Percentiles rank a stretch among this genome's conserved stretches.
Evolutionary conservation across 305 asterid genomes (phyloP).

Genomic region (Fraxinus dipetala): DNA sequence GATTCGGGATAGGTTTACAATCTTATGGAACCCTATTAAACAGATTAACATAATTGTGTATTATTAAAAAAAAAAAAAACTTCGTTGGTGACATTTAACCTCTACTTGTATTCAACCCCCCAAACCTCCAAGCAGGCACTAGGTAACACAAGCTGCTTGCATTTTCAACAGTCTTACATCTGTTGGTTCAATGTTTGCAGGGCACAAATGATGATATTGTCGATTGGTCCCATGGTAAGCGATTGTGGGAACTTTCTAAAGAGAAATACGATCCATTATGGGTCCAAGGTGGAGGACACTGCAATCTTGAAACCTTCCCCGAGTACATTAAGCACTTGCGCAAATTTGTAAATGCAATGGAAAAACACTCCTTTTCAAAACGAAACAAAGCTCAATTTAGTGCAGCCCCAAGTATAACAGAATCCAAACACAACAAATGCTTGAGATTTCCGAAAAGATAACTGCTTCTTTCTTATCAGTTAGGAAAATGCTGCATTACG

Average conservation of each 20-base stretch:
- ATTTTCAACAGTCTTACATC: neutral
- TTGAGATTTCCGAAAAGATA: slow-evolving; percentile 65
- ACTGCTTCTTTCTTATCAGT: slow-evolving; percentile 17
- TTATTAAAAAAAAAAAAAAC: neutral
- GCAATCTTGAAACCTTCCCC: slow-evolving; percentile 91
- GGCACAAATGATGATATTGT: slow-evolving; percentile 91
- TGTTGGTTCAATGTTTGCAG: slow-evolving; percentile 38
- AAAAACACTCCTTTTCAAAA: slow-evolving; percentile 69
- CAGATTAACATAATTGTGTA: neutral
- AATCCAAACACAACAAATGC: slow-evolving; percentile 70
- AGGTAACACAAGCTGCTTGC: neutral
- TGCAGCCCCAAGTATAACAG: slow-evolving; percentile 40
- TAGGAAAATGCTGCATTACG: slow-evolving; percentile 15
- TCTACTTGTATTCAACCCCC: neutral
- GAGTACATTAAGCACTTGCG: slow-evolving; percentile 86
- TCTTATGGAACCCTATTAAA: neutral
- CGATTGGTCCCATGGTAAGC: slow-evolving; percentile 88
- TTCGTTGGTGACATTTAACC: neutral
- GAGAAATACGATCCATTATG: slow-evolving; percentile 95
- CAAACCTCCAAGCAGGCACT: neutral
- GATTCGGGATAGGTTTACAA: neutral
- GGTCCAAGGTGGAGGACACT: slow-evolving; percentile 95
- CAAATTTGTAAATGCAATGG: slow-evolving; percentile 82
- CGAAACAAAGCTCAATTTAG: slow-evolving; percentile 35
- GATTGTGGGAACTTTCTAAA: slow-evolving; percentile 90